Conservation (phyloP, 2,329 filamentous ascomycete genomes). For the Orbilia javanica region DNA sequence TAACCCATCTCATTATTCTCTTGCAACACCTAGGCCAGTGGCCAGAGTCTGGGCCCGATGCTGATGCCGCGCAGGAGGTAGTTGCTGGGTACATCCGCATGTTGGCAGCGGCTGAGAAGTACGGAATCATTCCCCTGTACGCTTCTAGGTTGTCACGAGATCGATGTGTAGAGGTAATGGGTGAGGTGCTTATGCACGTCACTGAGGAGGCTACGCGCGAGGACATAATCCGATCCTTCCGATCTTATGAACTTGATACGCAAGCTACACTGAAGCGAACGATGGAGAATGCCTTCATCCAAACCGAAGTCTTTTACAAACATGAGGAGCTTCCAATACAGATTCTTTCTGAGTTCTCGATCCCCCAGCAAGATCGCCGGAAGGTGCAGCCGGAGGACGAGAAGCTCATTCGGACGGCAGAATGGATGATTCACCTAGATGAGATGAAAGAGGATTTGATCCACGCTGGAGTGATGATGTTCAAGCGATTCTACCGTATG, state of each 20-base stretch:
- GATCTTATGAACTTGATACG: constrained; percentile 78
- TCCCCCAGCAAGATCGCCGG: constrained; percentile 75
- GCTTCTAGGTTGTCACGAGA: constrained; percentile 79
- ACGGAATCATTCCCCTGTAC: constrained; percentile 87
- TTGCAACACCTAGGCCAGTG: constrained; percentile 73
- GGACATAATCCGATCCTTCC: constrained; percentile 79
- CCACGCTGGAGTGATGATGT: constrained; percentile 76
- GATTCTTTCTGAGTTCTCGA: constrained; percentile 69
- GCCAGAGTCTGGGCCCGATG: constrained; percentile 65
- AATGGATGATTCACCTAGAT: constrained; percentile 84
- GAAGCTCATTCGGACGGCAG: constrained; percentile 79
- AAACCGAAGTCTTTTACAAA: constrained; percentile 63
- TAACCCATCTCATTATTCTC: constrained; percentile 78
- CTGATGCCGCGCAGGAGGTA: constrained; percentile 74
- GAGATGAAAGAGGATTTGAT: constrained; percentile 80
- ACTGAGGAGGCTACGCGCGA: constrained; percentile 75
- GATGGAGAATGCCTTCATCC: constrained; percentile 71
- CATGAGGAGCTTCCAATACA: constrained; percentile 59
- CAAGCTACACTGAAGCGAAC: constrained; percentile 76
- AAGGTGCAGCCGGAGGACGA: constrained; percentile 76
- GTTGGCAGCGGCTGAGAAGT: constrained; percentile 78
- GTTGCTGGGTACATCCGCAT: constrained; percentile 85
- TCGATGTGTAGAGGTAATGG: constrained; percentile 78
- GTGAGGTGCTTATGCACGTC: constrained; percentile 81
- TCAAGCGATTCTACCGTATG: constrained; percentile 87